phyloP scores from a whole-genome alignment of 1,284 basidiomycete species.

The Microbotryum lychnidis-dioicae region DNA sequence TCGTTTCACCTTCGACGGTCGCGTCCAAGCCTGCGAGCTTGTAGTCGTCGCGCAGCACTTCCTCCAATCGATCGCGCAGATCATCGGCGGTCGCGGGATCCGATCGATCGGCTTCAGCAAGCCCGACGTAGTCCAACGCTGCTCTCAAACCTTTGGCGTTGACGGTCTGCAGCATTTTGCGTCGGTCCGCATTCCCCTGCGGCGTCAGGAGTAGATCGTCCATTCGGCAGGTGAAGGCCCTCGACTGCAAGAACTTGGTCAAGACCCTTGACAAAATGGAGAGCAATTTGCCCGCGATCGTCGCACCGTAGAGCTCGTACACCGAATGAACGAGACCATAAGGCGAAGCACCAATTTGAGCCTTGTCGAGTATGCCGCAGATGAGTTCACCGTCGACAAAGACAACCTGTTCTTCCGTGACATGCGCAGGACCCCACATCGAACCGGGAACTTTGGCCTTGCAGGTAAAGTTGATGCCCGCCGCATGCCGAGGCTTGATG shows the following conservation, averaged over 20 bases:
- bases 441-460: conserved; percentile 77
- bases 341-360: conserved; percentile 90
- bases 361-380: conserved; percentile 90
- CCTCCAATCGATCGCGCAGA: conserved; percentile 59
- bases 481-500: conserved; percentile 71
- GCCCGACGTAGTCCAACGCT: conserved; percentile 58
- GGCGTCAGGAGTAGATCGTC: conserved; percentile 88
- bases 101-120: conserved; percentile 70
- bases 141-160: conserved; percentile 71
- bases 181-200: conserved; percentile 65
- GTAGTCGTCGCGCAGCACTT: conserved; percentile 90
- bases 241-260: conserved; percentile 93
- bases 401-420: conserved; percentile 70
- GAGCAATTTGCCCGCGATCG: conserved; percentile 79
- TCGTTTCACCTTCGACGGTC: conserved; percentile 65
- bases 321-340: conserved; percentile 96
- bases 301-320: conserved; percentile 95
- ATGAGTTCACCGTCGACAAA: conserved; percentile 91
- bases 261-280: conserved; percentile 89
- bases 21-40: conserved; percentile 95
- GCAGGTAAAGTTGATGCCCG: conserved; percentile 76
- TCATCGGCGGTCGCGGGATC: conserved; percentile 45
- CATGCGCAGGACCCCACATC: conserved; percentile 57
- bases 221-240: conserved; percentile 98
- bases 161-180: conserved; percentile 60